Percentiles rank a stretch among this genome's conserved stretches.
These are phyloP conservation scores for Claviceps purpurea DNA, from an alignment of 2,329 filamentous ascomycete species.

Conservation along the genomic window DNA sequence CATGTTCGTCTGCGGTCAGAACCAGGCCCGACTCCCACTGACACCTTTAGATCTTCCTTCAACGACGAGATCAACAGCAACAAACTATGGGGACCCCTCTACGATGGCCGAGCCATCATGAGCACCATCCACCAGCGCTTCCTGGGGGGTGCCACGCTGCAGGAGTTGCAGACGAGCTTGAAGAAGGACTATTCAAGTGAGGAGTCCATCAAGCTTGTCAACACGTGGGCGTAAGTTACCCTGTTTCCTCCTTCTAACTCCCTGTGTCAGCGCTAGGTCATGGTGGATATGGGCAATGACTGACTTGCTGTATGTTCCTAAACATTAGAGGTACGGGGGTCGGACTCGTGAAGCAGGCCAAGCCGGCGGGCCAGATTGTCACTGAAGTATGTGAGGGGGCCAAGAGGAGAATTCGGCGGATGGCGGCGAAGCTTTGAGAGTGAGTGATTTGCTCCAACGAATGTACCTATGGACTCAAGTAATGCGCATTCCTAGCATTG, in stretches of 20 bases:
- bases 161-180: conserved; percentile 27
- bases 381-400: conserved; percentile 26
- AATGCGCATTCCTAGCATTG: no score
- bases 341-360: conserved; percentile 28
- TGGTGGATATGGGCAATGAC: neutral
- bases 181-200: conserved; percentile 23
- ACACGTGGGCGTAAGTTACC: conserved; percentile 24
- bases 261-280: neutral
- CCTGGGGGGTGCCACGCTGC: conserved; percentile 23
- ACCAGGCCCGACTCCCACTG: neutral
- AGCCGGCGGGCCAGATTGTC: conserved; percentile 30
- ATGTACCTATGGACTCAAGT: no score
- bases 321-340: conserved; percentile 25
- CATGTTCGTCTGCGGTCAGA: neutral
- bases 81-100: conserved; percentile 26
- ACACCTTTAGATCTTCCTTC: conserved; percentile 21
- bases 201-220: conserved; percentile 18
- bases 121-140: conserved; percentile 27
- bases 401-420: conserved; percentile 18
- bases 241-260: neutral
- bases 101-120: conserved; percentile 31
- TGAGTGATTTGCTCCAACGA: neutral
- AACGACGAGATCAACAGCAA: conserved; percentile 27
- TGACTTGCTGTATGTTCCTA: neutral
- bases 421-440: conserved; percentile 9